phyloP scores from a whole-genome alignment of 2,329 filamentous ascomycete species.

The Diplodia mutila region DNA sequence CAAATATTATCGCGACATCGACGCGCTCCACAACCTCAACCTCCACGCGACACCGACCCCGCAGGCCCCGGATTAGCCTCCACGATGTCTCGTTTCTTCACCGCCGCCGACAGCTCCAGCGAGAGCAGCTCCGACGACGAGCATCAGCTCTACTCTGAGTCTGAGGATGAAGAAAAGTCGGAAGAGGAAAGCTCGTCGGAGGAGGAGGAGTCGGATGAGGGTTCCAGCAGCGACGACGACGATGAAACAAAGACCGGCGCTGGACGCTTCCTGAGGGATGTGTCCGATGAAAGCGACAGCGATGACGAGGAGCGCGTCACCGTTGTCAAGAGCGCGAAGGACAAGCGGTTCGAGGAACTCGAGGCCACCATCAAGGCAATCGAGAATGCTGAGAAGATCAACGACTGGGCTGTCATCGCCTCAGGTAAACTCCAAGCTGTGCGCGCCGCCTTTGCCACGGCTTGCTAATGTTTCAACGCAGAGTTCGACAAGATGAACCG shows the following conservation, averaged over 20 bases:
- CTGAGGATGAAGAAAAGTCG: slow-evolving; percentile 66
- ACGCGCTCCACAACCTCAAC: slow-evolving; percentile 20
- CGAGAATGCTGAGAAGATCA: slow-evolving; percentile 96
- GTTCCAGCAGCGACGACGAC: slow-evolving; percentile 57
- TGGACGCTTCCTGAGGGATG: slow-evolving; percentile 80
- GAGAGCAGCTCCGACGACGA: slow-evolving; percentile 95
- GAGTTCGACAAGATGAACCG: slow-evolving; percentile 95
- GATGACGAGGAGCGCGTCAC: slow-evolving; percentile 85
- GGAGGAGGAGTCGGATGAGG: slow-evolving; percentile 59
- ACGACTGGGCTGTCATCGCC: slow-evolving; percentile 93
- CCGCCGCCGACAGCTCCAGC: slow-evolving; percentile 91
- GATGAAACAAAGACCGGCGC: slow-evolving; percentile 66
- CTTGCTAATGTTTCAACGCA: slow-evolving; percentile 45
- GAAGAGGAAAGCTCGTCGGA: slow-evolving; percentile 62
- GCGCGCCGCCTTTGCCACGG: slow-evolving; percentile 3
- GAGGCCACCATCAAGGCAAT: slow-evolving; percentile 88
- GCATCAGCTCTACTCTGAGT: slow-evolving; percentile 84
- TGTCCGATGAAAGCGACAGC: slow-evolving; percentile 75
- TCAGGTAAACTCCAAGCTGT: slow-evolving; percentile 63
- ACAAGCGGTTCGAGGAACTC: slow-evolving; percentile 94
- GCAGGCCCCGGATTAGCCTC: slow-evolving; percentile 20
- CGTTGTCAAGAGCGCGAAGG: slow-evolving; percentile 95
- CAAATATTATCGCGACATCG: slow-evolving; percentile 24
- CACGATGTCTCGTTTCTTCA: slow-evolving; percentile 85
- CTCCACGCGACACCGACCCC: slow-evolving; percentile 19